Evolutionary conservation across 805 yeast species (phyloP), one percentile per base, ranked within the genome.

Genomic region (Lipomyces kockii): DNA sequence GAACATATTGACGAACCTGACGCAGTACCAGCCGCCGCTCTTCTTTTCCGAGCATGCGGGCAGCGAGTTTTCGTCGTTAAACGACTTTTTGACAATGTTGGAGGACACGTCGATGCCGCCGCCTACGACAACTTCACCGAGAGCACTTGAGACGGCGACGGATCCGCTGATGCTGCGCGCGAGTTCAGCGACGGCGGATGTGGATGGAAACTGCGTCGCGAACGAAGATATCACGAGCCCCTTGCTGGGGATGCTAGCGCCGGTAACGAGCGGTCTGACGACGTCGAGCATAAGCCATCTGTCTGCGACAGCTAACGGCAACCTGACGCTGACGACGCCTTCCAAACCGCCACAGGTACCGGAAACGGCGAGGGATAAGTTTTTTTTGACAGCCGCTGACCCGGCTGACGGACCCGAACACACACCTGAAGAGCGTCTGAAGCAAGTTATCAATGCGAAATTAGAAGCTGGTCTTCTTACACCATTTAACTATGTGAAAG

Each of bases 361-460:
- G 56, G 94, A 90, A 64, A 87, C 95, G 1, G 97, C 97, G 0
- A 84, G 92, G 71, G 98, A 93, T 76, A 92, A 92, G 78, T 94
- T 94, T 79, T 93, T 94, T 80, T 80, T 94, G 60, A 94, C 98
- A 0, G 98, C 98, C 0, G 98, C 98, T 0, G 98, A 94, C 77
- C 98, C 98, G 4, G 90, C 97, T 0, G 91, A 94, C 1, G 73
- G 72, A 9, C 73, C 74, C 3, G 97, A 92, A 71, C 89, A 90
- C 49, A 90, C 97, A 0, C 97, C 98, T 0, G 98, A 93, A 75
- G 98, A 92, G 76, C 83, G 98, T 68, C 82, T 94, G 72, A 92
- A 91, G 75, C 96, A 92, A 76, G 98, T 94, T 11, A 93, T 94
- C 74, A 90, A 91, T 75, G 98, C 98, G 20, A 94, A 94, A 75